phyloP scores from a whole-genome alignment of 768 basidiomycete species.

The Pleurotus sapidus region DNA sequence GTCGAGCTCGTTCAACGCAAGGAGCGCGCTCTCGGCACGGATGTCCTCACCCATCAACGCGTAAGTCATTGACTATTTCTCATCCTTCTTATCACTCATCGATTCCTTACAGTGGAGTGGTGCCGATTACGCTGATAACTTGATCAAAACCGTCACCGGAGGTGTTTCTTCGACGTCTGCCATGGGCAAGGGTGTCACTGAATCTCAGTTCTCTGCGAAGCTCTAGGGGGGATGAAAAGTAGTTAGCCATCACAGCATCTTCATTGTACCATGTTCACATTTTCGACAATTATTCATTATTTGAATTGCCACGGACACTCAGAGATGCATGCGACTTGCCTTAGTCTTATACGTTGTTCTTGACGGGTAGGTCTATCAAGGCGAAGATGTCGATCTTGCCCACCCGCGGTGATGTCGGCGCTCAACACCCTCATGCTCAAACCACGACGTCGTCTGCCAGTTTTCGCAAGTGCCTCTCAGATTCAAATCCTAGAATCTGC shows the following conservation, averaged over 20 bases:
- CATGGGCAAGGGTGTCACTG: conserved; percentile 98
- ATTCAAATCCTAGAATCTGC: not conserved
- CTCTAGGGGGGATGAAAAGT: conserved; percentile 26
- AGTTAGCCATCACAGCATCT: too few species aligned
- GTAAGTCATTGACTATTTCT: conserved; percentile 35
- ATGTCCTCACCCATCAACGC: conserved; percentile 97
- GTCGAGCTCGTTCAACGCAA: conserved; percentile 91
- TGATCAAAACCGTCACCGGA: conserved; percentile 96
- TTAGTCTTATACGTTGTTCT: not conserved
- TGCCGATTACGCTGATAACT: conserved; percentile 86
- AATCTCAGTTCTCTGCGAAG: conserved; percentile 71
- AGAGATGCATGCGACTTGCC: not conserved
- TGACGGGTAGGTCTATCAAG: not conserved
- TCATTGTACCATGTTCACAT: too few species aligned
- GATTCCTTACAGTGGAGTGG: conserved; percentile 78
- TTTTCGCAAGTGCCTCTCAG: not conserved
- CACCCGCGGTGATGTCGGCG: too few species aligned
- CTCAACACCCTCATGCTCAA: too few species aligned
- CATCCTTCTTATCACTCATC: conserved; percentile 12
- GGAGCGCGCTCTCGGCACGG: conserved; percentile 91
- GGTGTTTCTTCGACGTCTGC: conserved; percentile 97
- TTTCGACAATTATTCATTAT: too few species aligned
- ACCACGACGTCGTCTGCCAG: not conserved
- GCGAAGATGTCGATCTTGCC: too few species aligned
- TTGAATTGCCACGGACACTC: too few species aligned